A percentile compares a stretch with the other conserved stretches of the same genome.
phyloP scores from a whole-genome alignment of 2,329 filamentous ascomycete species.

The Coniella vitis region DNA sequence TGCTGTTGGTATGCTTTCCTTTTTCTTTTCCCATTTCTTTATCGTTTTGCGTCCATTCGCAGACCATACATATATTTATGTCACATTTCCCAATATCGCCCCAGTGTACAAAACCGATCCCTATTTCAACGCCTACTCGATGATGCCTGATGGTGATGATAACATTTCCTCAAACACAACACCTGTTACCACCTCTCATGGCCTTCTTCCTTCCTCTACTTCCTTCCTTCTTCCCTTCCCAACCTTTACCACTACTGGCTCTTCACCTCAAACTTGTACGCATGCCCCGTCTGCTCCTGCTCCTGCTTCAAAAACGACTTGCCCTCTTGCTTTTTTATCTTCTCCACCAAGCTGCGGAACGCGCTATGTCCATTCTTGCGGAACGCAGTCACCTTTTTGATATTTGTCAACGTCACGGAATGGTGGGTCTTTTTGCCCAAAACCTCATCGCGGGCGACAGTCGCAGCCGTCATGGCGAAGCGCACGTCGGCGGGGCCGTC shows the following conservation, averaged over 20 bases:
- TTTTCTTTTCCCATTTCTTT: too few species aligned
- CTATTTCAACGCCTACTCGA: not conserved
- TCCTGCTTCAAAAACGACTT: conserved; percentile 9
- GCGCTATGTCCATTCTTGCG: conserved; percentile 58
- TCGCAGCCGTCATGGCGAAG: conserved; percentile 86
- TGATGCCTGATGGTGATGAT: not conserved
- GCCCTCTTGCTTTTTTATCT: conserved; percentile 26
- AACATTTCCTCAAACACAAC: not conserved
- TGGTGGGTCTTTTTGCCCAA: conserved; percentile 45
- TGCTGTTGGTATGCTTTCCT: too few species aligned
- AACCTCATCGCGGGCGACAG: conserved; percentile 59
- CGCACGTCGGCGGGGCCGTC: conserved; percentile 91
- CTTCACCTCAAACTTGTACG: conserved; percentile 5
- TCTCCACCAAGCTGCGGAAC: conserved; percentile 58
- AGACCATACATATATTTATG: too few species aligned
- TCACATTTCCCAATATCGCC: not conserved
- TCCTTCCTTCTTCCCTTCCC: too few species aligned
- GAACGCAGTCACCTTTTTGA: conserved; percentile 75
- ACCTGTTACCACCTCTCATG: too few species aligned
- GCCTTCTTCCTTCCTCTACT: too few species aligned
- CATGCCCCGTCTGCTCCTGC: conserved; percentile 13
- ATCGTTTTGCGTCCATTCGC: too few species aligned
- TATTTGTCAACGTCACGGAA: conserved; percentile 69
- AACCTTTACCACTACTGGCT: too few species aligned
- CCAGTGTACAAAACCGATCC: not conserved